These are phyloP conservation scores for Penicillium sp. DNA, from an alignment of 2,329 filamentous ascomycete species.

Conservation along the genomic window DNA sequence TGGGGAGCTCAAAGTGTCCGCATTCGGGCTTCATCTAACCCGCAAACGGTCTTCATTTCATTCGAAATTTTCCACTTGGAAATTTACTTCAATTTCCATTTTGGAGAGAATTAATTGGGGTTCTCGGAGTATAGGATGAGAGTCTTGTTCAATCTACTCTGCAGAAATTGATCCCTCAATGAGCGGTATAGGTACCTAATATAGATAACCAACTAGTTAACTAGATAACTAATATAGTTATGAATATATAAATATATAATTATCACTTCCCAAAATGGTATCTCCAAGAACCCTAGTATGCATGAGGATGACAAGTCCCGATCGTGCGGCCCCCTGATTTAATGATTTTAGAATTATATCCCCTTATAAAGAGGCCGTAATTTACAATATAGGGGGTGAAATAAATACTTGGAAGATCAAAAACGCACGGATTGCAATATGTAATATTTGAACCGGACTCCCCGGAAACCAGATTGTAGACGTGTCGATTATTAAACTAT, in stretches of 20 bases:
- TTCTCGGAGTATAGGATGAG: no score
- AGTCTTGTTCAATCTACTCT: no score
- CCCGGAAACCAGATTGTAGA: background rate
- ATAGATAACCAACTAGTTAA: no score
- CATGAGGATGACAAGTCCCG: background rate
- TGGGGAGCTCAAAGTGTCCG: background rate
- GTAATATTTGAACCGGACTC: background rate
- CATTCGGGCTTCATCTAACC: background rate
- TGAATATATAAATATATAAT: no score
- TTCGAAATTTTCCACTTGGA: background rate
- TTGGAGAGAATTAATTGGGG: no score
- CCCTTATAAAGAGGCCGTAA: no score
- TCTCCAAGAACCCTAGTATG: slow-evolving; percentile 2
- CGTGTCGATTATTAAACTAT: background rate
- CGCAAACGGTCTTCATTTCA: background rate
- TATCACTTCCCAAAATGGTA: background rate
- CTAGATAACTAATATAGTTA: no score
- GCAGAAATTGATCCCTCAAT: no score
- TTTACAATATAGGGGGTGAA: background rate
- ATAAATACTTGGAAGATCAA: background rate
- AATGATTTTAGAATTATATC: no score
- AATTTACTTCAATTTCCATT: background rate
- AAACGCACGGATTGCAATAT: background rate
- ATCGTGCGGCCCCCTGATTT: background rate
- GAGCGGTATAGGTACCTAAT: no score